Conservation (phyloP, 1,139 yeast species). For the Sugiyamaella xylanicola region DNA sequence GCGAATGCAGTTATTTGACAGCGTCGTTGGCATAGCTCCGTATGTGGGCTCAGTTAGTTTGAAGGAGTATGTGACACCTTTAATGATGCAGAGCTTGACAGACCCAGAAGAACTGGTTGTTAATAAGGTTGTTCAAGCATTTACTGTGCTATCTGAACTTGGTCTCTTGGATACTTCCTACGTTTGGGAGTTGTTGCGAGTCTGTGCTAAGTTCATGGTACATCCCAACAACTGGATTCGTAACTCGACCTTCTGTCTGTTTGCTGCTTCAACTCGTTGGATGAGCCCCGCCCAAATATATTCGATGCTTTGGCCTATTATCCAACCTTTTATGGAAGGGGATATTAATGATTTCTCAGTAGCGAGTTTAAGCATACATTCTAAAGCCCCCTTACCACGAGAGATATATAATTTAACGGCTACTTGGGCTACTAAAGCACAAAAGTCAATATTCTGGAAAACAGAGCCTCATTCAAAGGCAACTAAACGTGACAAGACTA, state of each 20-base stretch:
- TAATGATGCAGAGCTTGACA: constrained; percentile 75
- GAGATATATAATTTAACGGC: constrained; percentile 65
- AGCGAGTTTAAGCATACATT: constrained; percentile 63
- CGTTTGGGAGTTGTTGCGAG: constrained; percentile 54
- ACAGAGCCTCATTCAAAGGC: constrained; percentile 41
- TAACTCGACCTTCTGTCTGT: constrained; percentile 62
- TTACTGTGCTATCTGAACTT: constrained; percentile 57
- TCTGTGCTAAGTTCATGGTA: constrained; percentile 56
- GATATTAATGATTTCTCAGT: constrained; percentile 72
- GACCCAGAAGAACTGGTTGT: constrained; percentile 86
- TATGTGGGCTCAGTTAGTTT: constrained; percentile 79
- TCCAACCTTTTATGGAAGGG: constrained; percentile 74
- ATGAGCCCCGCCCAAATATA: constrained; percentile 75
- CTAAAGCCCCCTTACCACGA: constrained; percentile 66
- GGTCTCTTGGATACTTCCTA: constrained; percentile 55
- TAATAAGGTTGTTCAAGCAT: constrained; percentile 69
- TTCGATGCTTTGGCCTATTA: constrained; percentile 79
- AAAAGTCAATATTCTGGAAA: constrained; percentile 79
- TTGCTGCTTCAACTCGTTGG: constrained; percentile 63
- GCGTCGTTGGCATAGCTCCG: constrained; percentile 78
- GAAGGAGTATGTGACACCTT: constrained; percentile 85
- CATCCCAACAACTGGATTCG: constrained; percentile 92
- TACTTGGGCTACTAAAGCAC: constrained; percentile 71
- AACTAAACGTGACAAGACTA: constrained; percentile 36
- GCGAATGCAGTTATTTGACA: constrained; percentile 68